Evolutionary conservation across 2,329 filamentous ascomycete genomes (phyloP), one percentile per base, ranked within the genome.

Genomic region (Pseudogymnoascus sp.): DNA sequence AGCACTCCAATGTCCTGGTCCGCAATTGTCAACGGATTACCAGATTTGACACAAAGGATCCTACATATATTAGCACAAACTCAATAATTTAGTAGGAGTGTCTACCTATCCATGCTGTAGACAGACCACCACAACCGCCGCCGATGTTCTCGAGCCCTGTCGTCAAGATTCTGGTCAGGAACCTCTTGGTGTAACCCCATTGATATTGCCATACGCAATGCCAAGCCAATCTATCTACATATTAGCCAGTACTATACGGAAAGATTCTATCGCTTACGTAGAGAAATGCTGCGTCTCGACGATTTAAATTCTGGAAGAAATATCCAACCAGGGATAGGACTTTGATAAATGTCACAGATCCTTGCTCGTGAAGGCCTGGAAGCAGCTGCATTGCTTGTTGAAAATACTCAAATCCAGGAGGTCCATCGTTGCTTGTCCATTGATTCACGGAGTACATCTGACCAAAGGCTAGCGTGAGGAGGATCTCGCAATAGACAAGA

Each of bases 371-470:
- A 2, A 82, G 77, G 56, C 83, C 81, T 0, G 82, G 82, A 19
- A 85, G 73, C 4, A 83, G 77, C 26, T 78, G 76, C 26, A 84
- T 66, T 0, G 82, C 80, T 61, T 79, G 75, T 19, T 78, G 77
- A 69, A 85, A 84, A 65, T 81, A 84, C 13, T 78, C 77, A 67
- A 84, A 84, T 0, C 82, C 82, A 0, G 82, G 82, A 0, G 82
- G 82, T 0, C 81, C 80, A 42, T 80, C 77, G 67, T 76, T 77
- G 53, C 77, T 77, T 0, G 79, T 78, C 79, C 79, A 82, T 62
- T 83, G 80, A 66, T 85, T 85, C 59, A 84, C 76, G 2, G 80
- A 83, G 68, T 84, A 85, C 67, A 84, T 76, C 65, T 83, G 78
- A 0, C 82, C 82, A 67, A 82, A 83, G 0, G 82, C 81, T 9